Evolutionary conservation across 2,329 filamentous ascomycete species (phyloP).

Genomic region (Microcera coccophila): DNA sequence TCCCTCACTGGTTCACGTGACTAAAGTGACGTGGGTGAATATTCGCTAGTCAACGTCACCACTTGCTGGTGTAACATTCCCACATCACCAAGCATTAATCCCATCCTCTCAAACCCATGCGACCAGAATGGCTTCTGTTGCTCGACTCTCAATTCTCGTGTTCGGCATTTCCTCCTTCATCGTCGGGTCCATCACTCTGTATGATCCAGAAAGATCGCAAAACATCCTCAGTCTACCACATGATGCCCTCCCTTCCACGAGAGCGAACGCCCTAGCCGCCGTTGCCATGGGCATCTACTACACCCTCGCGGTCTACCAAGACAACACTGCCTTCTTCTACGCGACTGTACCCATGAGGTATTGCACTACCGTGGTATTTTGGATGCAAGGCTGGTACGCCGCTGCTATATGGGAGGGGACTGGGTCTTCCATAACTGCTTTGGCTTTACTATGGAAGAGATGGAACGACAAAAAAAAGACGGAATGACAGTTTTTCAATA

Average conservation of each 20-base stretch:
- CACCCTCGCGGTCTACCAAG: constrained; percentile 28
- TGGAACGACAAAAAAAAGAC: background rate
- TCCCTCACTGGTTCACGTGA: no score
- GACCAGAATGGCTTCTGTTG: background rate
- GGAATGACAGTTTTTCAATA: background rate
- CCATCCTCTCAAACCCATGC: no score
- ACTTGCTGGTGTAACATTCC: no score
- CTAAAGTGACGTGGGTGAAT: no score
- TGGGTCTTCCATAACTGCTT: constrained; percentile 18
- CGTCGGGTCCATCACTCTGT: background rate
- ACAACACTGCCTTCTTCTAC: constrained; percentile 29
- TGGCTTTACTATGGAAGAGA: background rate
- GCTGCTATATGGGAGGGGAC: constrained; percentile 29
- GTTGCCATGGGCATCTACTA: constrained; percentile 34
- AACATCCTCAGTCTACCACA: constrained; percentile 1
- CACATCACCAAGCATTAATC: no score
- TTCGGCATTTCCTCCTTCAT: background rate
- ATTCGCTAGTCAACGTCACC: no score
- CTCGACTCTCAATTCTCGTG: background rate
- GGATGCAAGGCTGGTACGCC: constrained; percentile 24
- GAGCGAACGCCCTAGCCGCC: constrained; percentile 24
- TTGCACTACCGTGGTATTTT: constrained; percentile 27
- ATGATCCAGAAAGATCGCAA: background rate
- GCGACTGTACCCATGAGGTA: constrained; percentile 31
- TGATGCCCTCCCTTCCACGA: constrained; percentile 5